Evolutionary conservation across 371 early-diverging fungal genomes (phyloP), one percentile per base, ranked within the genome.

Genomic region (Nematocida parisii): DNA sequence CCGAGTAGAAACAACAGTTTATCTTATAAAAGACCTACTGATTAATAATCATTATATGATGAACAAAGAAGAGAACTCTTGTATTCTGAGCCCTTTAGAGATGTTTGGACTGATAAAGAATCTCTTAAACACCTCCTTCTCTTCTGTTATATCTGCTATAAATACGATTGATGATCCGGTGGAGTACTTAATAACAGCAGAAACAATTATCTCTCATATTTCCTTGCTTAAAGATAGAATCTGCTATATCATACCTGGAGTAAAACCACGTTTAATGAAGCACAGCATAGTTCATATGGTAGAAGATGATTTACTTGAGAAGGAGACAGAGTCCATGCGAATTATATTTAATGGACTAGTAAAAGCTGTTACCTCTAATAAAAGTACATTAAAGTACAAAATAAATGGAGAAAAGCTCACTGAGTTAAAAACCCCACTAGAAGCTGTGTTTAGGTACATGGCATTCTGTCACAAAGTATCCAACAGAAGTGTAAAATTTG

Each of bases 161-260:
- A 13, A 20, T 9, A 6, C 18, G 61, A 47, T 22, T 22, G 42
- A 61, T 33, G 71, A 77, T 71, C 70, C 71, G 0, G 24, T 58
- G 72, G 80, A 77, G 60, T 71, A 71, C 39, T 58, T 77, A 9
- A 46, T 39, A 27, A 70, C 81, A 60, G 18, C 52, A n/a, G 80
- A 77, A 27, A 47, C 50, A 11, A 22, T 56, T 2, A 0, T 42
- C 0, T 15, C 20, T 2, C 45, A 66, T 18, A 22, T n/a, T 5
- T 5, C 44, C 11, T 9, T 54, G 4, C 42, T 71, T 50, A 60
- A 56, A 27, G 56, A 47, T 5, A 55, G 56, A n/a, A 15, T 54
- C 5, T 68, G 22, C 18, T 22, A n/a, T 7, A 52, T 70, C 13
- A 4, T 68, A 15, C 80, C 80, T 5, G 5, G 61, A 7, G 13